These are phyloP conservation scores for Paraconiothyrium sp. DNA, from an alignment of 2,329 filamentous ascomycete species.

Conservation along the genomic window DNA sequence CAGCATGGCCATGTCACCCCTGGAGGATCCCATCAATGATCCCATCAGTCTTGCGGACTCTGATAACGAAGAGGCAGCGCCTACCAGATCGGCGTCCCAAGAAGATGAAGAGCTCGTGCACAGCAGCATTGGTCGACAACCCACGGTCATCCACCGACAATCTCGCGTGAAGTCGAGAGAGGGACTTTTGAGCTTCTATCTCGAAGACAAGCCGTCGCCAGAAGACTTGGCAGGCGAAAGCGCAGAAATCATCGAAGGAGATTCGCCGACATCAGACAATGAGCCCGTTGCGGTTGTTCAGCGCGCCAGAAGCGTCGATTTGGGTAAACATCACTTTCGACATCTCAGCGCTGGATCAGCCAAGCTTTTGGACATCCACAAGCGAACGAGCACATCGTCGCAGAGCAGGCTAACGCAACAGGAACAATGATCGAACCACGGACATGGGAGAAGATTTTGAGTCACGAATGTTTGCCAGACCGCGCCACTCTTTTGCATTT, in stretches of 20 bases:
- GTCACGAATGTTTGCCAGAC: constrained; percentile 40
- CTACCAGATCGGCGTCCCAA: constrained; percentile 33
- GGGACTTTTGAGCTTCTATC: constrained; percentile 65
- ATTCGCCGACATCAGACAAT: constrained; percentile 43
- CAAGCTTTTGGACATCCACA: constrained; percentile 72
- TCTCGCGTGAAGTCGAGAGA: constrained; percentile 69
- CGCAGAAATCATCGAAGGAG: constrained; percentile 41
- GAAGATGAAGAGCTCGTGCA: constrained; percentile 59
- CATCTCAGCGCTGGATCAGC: constrained; percentile 83
- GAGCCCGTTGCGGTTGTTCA: constrained; percentile 54
- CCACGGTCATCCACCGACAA: constrained; percentile 71
- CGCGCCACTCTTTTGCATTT: constrained; percentile 48
- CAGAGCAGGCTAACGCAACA: constrained; percentile 34
- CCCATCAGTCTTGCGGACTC: constrained; percentile 51
- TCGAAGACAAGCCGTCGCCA: constrained; percentile 40
- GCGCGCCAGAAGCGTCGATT: constrained; percentile 76
- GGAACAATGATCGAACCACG: constrained; percentile 30
- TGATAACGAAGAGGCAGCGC: constrained; percentile 45
- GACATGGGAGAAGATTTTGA: constrained; percentile 24
- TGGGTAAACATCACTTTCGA: constrained; percentile 71
- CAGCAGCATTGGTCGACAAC: constrained; percentile 63
- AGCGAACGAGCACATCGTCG: constrained; percentile 44
- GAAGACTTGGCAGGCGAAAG: constrained; percentile 41
- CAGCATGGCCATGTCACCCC: constrained; percentile 55
- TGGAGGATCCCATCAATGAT: constrained; percentile 30